These are phyloP conservation scores for Sordariomycetes sp. DNA, from an alignment of 2,329 filamentous ascomycete genomes.

Conservation along the genomic window DNA sequence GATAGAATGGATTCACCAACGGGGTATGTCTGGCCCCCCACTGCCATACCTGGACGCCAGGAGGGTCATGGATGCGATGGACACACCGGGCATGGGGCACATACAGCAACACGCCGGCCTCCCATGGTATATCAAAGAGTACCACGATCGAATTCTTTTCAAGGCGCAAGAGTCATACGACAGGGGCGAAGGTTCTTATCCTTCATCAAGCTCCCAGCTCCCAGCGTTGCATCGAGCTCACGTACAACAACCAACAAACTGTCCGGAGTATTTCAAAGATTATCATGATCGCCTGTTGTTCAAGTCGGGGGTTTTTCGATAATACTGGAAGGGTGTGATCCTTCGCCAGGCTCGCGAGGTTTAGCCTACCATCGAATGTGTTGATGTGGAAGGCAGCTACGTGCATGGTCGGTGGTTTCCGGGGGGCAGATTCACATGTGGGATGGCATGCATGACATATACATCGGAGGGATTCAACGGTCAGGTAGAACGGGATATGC, in stretches of 20 bases:
- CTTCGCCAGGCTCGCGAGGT: too few relatives aligned
- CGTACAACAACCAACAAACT: too few relatives aligned
- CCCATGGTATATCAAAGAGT: background rate
- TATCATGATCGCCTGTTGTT: too few relatives aligned
- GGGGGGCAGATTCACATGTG: background rate
- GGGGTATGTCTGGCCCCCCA: background rate
- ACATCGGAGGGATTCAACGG: background rate
- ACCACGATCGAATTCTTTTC: background rate
- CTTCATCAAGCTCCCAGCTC: background rate
- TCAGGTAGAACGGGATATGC: background rate
- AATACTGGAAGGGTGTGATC: too few relatives aligned
- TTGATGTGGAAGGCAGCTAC: background rate
- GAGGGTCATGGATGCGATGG: background rate
- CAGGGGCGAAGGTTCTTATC: background rate
- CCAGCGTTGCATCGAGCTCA: background rate
- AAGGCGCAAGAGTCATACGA: background rate
- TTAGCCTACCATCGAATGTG: too few relatives aligned
- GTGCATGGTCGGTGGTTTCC: background rate
- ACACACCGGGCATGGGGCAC: background rate
- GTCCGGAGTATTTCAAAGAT: too few relatives aligned
- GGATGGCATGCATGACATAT: background rate
- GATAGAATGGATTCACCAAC: background rate
- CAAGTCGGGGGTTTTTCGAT: too few relatives aligned
- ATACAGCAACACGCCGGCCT: background rate
- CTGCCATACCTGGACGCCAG: background rate